Evolutionary conservation across 305 asterid species (phyloP).

Genomic region (Fraxinus dipetala): DNA sequence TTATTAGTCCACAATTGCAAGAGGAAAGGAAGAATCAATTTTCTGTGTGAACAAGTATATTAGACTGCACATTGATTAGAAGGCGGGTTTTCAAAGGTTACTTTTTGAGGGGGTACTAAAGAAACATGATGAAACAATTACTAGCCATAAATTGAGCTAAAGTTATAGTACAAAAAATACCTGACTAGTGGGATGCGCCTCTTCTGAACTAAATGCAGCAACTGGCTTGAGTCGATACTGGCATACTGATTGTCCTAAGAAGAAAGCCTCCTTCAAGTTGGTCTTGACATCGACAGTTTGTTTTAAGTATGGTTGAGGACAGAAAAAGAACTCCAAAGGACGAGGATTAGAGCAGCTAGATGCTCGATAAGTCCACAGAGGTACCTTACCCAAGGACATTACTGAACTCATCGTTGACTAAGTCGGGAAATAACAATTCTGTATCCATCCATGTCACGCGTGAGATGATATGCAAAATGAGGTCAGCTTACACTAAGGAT

Average conservation of each 20-base stretch:
- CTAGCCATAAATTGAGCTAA: neutral
- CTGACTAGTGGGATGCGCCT: conserved; percentile 36
- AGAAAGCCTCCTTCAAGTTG: conserved; percentile 33
- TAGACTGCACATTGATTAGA: neutral
- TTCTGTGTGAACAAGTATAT: neutral
- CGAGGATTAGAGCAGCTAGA: conserved; percentile 24
- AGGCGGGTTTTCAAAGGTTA: neutral
- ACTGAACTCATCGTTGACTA: conserved; percentile 51
- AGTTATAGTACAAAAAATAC: neutral
- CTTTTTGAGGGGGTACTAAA: neutral
- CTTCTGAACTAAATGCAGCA: conserved; percentile 47
- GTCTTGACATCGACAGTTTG: conserved; percentile 20
- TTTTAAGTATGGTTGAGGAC: conserved; percentile 19
- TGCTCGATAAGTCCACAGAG: conserved; percentile 31
- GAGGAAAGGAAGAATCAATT: neutral
- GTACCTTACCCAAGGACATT: conserved; percentile 44
- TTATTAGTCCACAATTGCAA: conserved; percentile 11
- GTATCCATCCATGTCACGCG: neutral
- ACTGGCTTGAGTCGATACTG: conserved; percentile 35
- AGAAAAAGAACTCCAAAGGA: conserved; percentile 26
- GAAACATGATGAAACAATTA: neutral
- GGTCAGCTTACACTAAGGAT: conserved; percentile 11
- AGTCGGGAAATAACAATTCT: conserved; percentile 23
- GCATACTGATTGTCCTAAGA: conserved; percentile 30
- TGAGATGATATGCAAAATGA: neutral